These are phyloP conservation scores for Prunus campanulata DNA, from an alignment of 306 rosid species.

Conservation along the genomic window DNA sequence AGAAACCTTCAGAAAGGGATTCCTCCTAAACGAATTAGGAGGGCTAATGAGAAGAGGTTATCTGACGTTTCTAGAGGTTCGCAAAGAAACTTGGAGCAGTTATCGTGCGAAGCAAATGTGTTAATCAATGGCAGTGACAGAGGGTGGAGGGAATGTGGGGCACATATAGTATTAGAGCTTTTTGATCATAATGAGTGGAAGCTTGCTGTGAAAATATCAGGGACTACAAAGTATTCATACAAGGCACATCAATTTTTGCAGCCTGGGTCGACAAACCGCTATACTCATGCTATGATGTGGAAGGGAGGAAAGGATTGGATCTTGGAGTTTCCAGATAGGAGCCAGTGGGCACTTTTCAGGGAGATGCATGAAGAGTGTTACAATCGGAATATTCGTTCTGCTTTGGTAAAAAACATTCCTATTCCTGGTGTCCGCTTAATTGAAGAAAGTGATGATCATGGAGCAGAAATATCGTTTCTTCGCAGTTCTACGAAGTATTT, in stretches of 20 bases:
- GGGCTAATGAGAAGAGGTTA: slow-evolving; percentile 73
- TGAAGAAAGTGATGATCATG: slow-evolving; percentile 70
- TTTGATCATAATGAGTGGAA: slow-evolving; percentile 89
- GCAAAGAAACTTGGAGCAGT: slow-evolving; percentile 60
- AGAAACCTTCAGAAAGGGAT: slow-evolving; percentile 51
- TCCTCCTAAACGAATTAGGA: slow-evolving; percentile 78
- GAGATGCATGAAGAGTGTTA: slow-evolving; percentile 97
- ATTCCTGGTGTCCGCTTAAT: slow-evolving; percentile 84
- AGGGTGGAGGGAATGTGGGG: slow-evolving; percentile 94
- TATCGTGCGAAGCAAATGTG: slow-evolving; percentile 76
- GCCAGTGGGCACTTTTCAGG: slow-evolving; percentile 92
- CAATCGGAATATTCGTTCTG: slow-evolving; percentile 85
- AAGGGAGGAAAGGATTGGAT: slow-evolving; percentile 96
- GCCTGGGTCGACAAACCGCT: slow-evolving; percentile 96
- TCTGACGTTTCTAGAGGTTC: slow-evolving; percentile 51
- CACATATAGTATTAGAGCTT: slow-evolving; percentile 63
- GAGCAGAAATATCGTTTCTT: slow-evolving; percentile 48
- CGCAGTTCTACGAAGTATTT: slow-evolving; percentile 66
- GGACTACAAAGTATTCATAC: slow-evolving; percentile 71
- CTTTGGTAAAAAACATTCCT: slow-evolving; percentile 85
- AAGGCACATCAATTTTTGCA: slow-evolving; percentile 96
- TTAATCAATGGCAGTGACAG: slow-evolving; percentile 66
- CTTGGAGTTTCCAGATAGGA: slow-evolving; percentile 89
- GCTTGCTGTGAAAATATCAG: slow-evolving; percentile 79
- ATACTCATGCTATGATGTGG: slow-evolving; percentile 98